Base-by-base conservation (phyloP, 352 stramenopile genomes). In the Globisporangium okanoganense region DNA sequence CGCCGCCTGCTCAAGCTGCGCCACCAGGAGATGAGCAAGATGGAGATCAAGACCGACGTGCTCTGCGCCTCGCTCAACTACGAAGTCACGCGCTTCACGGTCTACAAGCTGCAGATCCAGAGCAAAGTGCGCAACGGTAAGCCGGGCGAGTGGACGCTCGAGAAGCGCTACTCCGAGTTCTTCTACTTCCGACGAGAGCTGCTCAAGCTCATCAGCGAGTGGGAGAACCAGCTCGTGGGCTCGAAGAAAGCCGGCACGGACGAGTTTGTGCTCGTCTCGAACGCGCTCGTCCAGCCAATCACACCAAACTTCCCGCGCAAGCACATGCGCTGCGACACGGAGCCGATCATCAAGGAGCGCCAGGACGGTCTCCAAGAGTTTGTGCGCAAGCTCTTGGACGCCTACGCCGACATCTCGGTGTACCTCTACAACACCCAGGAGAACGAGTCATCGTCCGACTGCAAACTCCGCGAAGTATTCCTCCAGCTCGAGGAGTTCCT, bases 361-460 rank as follows among this genome's bases (percentile, higher is more conserved):
- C 69, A 65, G 24, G 48, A 51, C 2, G 79, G 78, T 48, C 63
- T 89, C 43, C 67, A 89, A 51, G 68, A 70, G 20, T 79, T 89
- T 48, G 70, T 86, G 33, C 78, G 70, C 56, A 75, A 74, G 25
- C 69, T 89, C 58, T 60, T 89, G 7, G 71, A 76, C 24, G 72
- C 69, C 16, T 89, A 89, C 67, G 75, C 74, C 3, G 77, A 89
- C 53, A 72, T 84, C 13, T 89, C 77, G 8, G 72, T 87, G 10
- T 82, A 84, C 54, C 29, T 88, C 50, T 5, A 57, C 45, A 33
- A 63, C 59, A 13, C 48, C 18, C 57, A 56, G 22, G 48, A 57
- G 33, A 35, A 57, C n/a, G 51, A 57, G 5, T 57, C 51, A 12
- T 13, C 44, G 3, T 57, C 51, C 13, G 45, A 33, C 51, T 20